A percentile compares a stretch with the other conserved stretches of the same genome.
These are phyloP conservation scores for Amanita inopinata DNA, from an alignment of 768 basidiomycete genomes.

Conservation along the genomic window DNA sequence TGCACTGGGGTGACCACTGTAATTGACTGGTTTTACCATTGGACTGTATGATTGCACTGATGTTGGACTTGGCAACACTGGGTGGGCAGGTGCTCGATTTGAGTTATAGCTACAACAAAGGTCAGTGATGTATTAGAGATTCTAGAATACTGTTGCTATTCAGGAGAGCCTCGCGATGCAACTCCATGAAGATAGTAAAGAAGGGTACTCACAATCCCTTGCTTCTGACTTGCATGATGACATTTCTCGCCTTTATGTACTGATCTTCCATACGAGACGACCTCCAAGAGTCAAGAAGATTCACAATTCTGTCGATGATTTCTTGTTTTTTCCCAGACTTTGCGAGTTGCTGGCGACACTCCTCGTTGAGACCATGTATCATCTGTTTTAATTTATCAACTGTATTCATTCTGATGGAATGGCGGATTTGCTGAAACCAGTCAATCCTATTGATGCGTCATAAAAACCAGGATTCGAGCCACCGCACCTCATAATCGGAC, in stretches of 20 bases:
- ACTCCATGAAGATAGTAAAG: not conserved
- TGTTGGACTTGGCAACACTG: constrained; percentile 13
- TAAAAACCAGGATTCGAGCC: not conserved
- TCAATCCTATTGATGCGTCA: constrained; percentile 3
- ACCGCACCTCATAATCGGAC: constrained; percentile 62
- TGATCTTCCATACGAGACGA: constrained; percentile 44
- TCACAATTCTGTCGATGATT: constrained; percentile 66
- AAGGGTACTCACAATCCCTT: constrained; percentile 58
- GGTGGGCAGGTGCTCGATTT: not conserved
- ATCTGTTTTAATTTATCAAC: constrained; percentile 84
- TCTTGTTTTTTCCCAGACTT: constrained; percentile 86
- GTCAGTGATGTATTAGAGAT: constrained; percentile 6
- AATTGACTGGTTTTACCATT: constrained; percentile 22
- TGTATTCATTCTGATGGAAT: constrained; percentile 66
- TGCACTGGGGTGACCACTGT: constrained; percentile 15
- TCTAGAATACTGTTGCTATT: not conserved
- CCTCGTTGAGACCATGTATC: constrained; percentile 66
- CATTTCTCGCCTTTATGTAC: constrained; percentile 60
- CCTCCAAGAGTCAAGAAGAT: constrained; percentile 53
- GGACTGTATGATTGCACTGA: constrained; percentile 16
- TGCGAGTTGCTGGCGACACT: constrained; percentile 55
- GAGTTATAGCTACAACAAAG: constrained; percentile 7
- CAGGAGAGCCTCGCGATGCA: not conserved
- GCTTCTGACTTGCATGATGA: constrained; percentile 57
- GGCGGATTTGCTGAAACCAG: constrained; percentile 48